Base-by-base conservation (phyloP, 306 rosid species). In the Vigna reflexopilosa region DNA sequence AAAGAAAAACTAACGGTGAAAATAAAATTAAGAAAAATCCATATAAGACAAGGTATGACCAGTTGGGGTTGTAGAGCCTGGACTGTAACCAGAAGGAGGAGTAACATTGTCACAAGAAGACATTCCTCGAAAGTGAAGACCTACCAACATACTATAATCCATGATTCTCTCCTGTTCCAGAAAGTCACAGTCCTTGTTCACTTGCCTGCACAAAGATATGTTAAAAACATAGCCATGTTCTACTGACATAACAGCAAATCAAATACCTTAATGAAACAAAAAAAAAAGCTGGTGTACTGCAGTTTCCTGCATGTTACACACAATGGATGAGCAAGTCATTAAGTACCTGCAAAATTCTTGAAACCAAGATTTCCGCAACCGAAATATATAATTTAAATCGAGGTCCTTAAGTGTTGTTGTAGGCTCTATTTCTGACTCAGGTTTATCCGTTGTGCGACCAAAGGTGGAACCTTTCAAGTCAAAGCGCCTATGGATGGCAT, bases 121-220 rank as follows among this genome's bases (percentile, higher is more conserved):
- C 40, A 84, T 30, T 84, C 91, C 97, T 76, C 83, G 90, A 76
- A 96, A 91, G 83, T 96, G 99, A 80, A 96, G 97, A 66, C 99
- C 99, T 36, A 96, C 88, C 89, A 96, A 73, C 83, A 96, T 89
- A 81, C 98, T 96, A 77, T 96, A 96, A 88, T 96, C 99, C 99
- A 96, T 96, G 70, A 96, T 96, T 81, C 97, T 88, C 86, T 96
- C 99, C 1, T 96, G 97, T 79, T 96, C 98, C 73, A 96, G 99
- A 83, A 96, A 91, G 70, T 89, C 96, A 65, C 98, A 96, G 81
- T 96, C 99, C 82, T 81, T 90, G 82, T 91, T 91, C 83, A 96
- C 96, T 91, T 96, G 99, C 91, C 99, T 95, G 90, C 84, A 77
- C 7, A 24, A 83, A 85, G 69, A 70, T 48, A 55, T 54, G 69